Conservation (phyloP, 805 yeast species). For the Ogataea sp. region DNA sequence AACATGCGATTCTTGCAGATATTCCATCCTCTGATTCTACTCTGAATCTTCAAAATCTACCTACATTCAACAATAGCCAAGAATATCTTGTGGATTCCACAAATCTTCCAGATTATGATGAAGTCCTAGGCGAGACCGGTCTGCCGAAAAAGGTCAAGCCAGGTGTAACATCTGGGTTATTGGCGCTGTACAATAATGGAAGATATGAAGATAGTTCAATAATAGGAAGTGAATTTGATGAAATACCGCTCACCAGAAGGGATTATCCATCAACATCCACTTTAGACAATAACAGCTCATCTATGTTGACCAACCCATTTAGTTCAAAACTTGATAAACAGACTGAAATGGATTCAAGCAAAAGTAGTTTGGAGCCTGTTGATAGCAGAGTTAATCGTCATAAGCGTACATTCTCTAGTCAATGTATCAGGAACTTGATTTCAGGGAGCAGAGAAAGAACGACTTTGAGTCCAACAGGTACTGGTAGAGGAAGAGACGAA, state of each 20-base stretch:
- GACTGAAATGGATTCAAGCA: too few species aligned
- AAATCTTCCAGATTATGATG: slow-evolving; percentile 1
- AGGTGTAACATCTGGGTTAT: slow-evolving; percentile 76
- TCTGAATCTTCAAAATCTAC: too few species aligned
- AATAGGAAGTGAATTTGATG: not conserved
- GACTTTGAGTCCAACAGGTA: not conserved
- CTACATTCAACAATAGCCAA: not conserved
- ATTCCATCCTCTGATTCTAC: slow-evolving; percentile 25
- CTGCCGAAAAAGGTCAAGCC: slow-evolving; percentile 67
- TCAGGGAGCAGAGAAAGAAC: not conserved
- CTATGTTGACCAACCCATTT: too few species aligned
- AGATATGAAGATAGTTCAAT: not conserved
- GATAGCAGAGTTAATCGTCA: not conserved
- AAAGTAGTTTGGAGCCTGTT: not conserved
- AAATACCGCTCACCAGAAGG: not conserved
- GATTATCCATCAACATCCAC: not conserved
- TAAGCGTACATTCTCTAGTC: slow-evolving; percentile 1
- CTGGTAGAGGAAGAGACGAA: slow-evolving; percentile 1
- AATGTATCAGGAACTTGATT: not conserved
- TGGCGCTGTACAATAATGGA: slow-evolving; percentile 52
- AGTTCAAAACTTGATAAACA: too few species aligned
- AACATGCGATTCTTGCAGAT: slow-evolving; percentile 33
- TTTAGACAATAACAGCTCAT: too few species aligned
- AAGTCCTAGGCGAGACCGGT: not conserved
- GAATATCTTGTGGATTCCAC: not conserved